Base-by-base conservation (phyloP, 345 rosid species). In the Melaleuca quinquenervia region DNA sequence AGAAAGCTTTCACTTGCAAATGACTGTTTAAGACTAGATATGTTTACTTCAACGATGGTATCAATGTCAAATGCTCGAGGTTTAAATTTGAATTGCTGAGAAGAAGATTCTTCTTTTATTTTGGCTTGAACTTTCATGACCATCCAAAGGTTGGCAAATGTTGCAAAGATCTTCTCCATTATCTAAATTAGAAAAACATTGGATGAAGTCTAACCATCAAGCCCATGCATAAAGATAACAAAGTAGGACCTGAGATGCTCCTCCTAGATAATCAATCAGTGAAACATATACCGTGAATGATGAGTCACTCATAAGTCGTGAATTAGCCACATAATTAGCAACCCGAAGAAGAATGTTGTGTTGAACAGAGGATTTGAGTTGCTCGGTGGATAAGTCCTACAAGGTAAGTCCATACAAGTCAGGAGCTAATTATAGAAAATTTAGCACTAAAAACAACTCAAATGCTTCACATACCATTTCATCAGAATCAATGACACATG, bases 11-110 rank as follows among this genome's bases (percentile, higher is more conserved):
- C 96, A 85, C 87, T 89, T 56, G 92, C 85, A 87, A 94, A 90
- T 64, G 89, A 91, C 91, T 90, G 88, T 58, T 92, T 89, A 84
- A 94, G 92, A 58, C 93, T 90, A 58, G 95, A 92, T 83, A 94
- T 89, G 89, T 94, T 95, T 51, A 94, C 91, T 87, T 96, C 98
- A 94, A 97, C 89, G 82, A 97, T 92, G 89, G 87, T 91, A 84
- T 94, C 92, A 85, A 97, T 93, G 87, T 89, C 90, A 88, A 96
- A 94, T 85, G 91, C 95, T 82, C 98, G 94, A 86, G 98, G 90
- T 89, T 92, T 94, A 88, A 96, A 96, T 88, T 91, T 95, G 92
- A 90, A 97, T 70, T 90, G 85, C 88, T 92, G 98, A 58, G 92
- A 84, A 86, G 90, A 92, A 87, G 70, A 75, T 82, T 94, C 94